phyloP scores from a whole-genome alignment of 768 basidiomycete species.

The Ephemerocybe angulata region DNA sequence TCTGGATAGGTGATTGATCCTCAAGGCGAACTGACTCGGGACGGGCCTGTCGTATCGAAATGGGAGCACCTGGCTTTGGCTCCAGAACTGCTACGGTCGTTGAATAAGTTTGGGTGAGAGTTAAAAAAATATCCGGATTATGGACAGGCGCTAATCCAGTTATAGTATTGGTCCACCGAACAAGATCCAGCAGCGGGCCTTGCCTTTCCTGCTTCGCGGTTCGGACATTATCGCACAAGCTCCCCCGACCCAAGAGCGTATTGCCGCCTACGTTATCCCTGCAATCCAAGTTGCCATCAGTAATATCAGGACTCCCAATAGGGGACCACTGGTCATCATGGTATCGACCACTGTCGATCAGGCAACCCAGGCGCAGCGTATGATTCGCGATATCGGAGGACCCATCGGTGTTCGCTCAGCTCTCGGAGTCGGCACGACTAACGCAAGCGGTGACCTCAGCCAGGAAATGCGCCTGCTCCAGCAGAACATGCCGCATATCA shows the following conservation, averaged over 20 bases:
- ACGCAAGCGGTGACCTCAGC: slow-evolving; percentile 54
- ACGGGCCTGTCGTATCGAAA: slow-evolving; percentile 82
- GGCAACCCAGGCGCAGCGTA: slow-evolving; percentile 93
- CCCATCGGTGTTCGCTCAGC: slow-evolving; percentile 90
- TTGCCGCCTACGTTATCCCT: slow-evolving; percentile 94
- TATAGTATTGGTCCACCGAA: slow-evolving; percentile 92
- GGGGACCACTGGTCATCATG: slow-evolving; percentile 87
- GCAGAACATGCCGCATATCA: slow-evolving; percentile 90
- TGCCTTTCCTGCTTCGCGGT: slow-evolving; percentile 91
- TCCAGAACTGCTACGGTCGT: slow-evolving; percentile 81
- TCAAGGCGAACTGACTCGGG: slow-evolving; percentile 61
- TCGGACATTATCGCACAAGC: slow-evolving; percentile 98
- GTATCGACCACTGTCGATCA: slow-evolving; percentile 98
- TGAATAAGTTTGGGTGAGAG: slow-evolving; percentile 85
- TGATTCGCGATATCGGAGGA: slow-evolving; percentile 91
- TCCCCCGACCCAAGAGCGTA: slow-evolving; percentile 96
- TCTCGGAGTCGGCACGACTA: slow-evolving; percentile 78
- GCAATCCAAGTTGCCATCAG: slow-evolving; percentile 80
- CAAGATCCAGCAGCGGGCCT: slow-evolving; percentile 95
- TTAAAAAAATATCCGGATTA: background rate
- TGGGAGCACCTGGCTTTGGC: slow-evolving; percentile 92
- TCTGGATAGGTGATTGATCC: slow-evolving; percentile 48
- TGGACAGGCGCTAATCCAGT: background rate
- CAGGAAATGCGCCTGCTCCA: slow-evolving; percentile 83
- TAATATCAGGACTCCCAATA: slow-evolving; percentile 53